phyloP scores from a whole-genome alignment of 2,329 filamentous ascomycete genomes.

The Phaeosphaeriaceae sp. region DNA sequence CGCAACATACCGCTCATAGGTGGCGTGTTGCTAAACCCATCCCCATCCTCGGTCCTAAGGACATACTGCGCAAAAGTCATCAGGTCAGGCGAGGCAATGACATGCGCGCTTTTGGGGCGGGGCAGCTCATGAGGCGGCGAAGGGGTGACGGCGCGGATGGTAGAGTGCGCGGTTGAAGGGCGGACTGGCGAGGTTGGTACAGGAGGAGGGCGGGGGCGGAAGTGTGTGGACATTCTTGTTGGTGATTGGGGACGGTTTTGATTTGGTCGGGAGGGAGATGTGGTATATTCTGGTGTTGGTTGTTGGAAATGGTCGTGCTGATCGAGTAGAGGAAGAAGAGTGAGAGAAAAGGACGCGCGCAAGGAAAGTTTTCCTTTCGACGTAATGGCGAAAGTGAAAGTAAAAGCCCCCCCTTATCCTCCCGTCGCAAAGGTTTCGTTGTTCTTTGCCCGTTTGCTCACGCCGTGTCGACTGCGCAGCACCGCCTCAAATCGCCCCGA shows the following conservation, averaged over 20 bases:
- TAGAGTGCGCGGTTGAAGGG: conserved; percentile 30
- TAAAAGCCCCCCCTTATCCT: not conserved
- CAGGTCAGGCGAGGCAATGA: not conserved
- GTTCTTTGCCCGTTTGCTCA: too few relatives aligned
- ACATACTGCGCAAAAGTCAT: conserved; percentile 3
- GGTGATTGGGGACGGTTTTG: not conserved
- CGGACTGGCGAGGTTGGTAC: conserved; percentile 17
- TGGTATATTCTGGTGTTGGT: too few relatives aligned
- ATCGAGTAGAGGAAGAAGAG: too few relatives aligned
- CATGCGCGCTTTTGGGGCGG: conserved; percentile 3
- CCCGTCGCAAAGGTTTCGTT: not conserved
- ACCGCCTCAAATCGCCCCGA: not conserved
- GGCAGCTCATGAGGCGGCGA: conserved; percentile 22
- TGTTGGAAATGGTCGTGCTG: too few relatives aligned
- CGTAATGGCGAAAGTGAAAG: not conserved
- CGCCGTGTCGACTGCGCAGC: too few relatives aligned
- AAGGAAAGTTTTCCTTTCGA: too few relatives aligned
- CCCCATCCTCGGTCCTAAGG: not conserved
- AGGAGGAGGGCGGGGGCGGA: conserved; percentile 21
- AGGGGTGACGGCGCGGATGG: conserved; percentile 37
- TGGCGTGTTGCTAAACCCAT: not conserved
- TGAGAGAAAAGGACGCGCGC: too few relatives aligned
- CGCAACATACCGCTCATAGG: conserved; percentile 3
- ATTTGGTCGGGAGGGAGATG: not conserved
- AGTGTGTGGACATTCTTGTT: conserved; percentile 21